Conservation (phyloP, 177 flowering plant genomes). For the Telopea speciosissima region DNA sequence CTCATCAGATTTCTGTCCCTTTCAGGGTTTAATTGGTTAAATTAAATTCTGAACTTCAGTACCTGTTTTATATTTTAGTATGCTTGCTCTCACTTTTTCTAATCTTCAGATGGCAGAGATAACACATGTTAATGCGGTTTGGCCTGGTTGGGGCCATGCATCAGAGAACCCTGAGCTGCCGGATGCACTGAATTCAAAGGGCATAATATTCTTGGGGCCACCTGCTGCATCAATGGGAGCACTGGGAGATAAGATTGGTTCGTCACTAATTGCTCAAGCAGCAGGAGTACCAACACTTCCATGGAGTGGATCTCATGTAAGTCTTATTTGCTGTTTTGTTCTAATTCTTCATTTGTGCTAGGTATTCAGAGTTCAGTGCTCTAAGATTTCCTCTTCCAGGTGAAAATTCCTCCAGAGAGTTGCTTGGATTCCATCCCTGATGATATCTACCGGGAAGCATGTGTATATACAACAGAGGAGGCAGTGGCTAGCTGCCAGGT, state of each 20-base stretch:
- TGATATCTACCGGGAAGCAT: constrained; percentile 73
- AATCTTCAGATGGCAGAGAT: constrained; percentile 79
- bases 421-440: constrained; percentile 81
- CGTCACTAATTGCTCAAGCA: constrained; percentile 98
- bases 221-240: constrained; percentile 93
- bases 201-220: constrained; percentile 92
- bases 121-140: constrained; percentile 94
- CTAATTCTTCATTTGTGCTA: neutral
- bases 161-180: constrained; percentile 99
- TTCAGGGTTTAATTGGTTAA: too few species aligned
- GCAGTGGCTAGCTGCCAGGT: constrained; percentile 95
- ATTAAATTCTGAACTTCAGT: too few species aligned
- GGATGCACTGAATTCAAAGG: constrained; percentile 77
- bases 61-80: neutral
- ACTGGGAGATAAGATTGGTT: constrained; percentile 97
- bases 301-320: constrained; percentile 99
- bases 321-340: constrained; percentile 1
- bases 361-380: constrained; percentile 1
- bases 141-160: constrained; percentile 99
- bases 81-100: constrained; percentile 4
- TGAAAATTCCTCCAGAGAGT: constrained; percentile 72
- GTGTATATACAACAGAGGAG: constrained; percentile 93
- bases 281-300: constrained; percentile 99
- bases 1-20: too few species aligned
- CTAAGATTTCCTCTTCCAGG: constrained; percentile 39